Percentiles rank a stretch among this genome's conserved stretches.
Evolutionary conservation across 2,329 filamentous ascomycete species (phyloP).

Genomic region (Colletotrichum sansevieriae): DNA sequence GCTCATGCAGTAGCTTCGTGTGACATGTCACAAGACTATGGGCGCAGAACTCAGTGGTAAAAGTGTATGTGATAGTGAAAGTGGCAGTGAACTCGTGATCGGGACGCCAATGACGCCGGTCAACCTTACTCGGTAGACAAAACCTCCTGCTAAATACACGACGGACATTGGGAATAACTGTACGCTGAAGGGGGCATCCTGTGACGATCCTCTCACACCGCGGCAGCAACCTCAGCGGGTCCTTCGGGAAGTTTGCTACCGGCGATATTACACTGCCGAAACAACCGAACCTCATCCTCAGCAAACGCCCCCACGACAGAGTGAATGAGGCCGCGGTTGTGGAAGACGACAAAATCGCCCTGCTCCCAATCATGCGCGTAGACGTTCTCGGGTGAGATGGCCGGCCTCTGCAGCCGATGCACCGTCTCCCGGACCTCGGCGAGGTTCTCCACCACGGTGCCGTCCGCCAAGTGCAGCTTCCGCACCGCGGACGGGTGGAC

Average conservation of each 20-base stretch:
- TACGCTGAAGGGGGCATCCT: neutral
- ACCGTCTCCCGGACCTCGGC: conserved; percentile 75
- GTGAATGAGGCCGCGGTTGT: conserved; percentile 82
- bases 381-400: conserved; percentile 75
- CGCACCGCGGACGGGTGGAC: conserved; percentile 80
- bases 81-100: neutral
- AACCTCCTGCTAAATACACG: neutral
- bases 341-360: conserved; percentile 82
- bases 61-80: neutral
- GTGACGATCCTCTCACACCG: conserved; percentile 16
- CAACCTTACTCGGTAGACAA: too few relatives aligned
- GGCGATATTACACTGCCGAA: conserved; percentile 85
- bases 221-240: conserved; percentile 47
- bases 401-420: conserved; percentile 77
- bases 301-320: conserved; percentile 81
- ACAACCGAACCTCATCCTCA: conserved; percentile 79
- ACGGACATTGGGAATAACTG: neutral
- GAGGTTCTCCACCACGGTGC: conserved; percentile 77
- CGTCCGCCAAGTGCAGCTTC: conserved; percentile 75
- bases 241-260: conserved; percentile 69
- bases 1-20: neutral
- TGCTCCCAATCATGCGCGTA: conserved; percentile 84
- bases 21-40: neutral
- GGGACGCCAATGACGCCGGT: neutral
- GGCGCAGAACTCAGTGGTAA: neutral